Conservation (phyloP, 1,139 yeast species). For the Geotrichum phurueaensis region DNA sequence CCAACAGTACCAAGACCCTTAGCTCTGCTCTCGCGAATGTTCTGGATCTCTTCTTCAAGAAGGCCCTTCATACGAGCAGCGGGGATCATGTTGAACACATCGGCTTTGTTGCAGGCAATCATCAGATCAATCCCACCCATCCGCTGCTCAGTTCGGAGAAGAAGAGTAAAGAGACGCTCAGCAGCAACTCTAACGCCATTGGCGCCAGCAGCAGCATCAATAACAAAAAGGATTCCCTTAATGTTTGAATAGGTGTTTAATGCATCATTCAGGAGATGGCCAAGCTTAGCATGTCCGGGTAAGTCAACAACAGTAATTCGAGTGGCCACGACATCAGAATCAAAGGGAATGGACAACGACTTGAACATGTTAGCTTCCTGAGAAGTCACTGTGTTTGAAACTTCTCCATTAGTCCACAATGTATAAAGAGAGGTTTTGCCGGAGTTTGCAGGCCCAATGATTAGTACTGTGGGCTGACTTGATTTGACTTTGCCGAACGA, state of each 20-base stretch:
- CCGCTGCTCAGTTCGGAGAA: conserved; percentile 31
- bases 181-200: conserved; percentile 33
- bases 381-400: conserved; percentile 42
- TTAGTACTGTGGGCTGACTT: conserved; percentile 52
- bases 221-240: conserved; percentile 62
- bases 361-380: conserved; percentile 41
- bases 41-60: conserved; percentile 60
- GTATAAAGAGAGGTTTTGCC: conserved; percentile 73
- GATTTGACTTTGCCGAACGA: conserved; percentile 12
- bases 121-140: conserved; percentile 58
- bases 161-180: conserved; percentile 29
- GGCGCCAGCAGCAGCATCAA: conserved; percentile 40
- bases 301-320: conserved; percentile 56
- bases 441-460: conserved; percentile 63
- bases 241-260: conserved; percentile 30
- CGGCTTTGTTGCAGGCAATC: conserved; percentile 77
- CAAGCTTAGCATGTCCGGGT: conserved; percentile 78
- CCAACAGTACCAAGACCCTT: conserved; percentile 43
- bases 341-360: conserved; percentile 37
- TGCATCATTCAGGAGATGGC: conserved; percentile 17
- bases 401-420: conserved; percentile 26
- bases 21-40: conserved; percentile 45
- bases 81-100: conserved; percentile 77
- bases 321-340: conserved; percentile 24
- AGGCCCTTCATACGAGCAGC: conserved; percentile 50